Evolutionary conservation across 441 rosid species (phyloP), one percentile per base, ranked within the genome.

Genomic region (Breynia disticha): DNA sequence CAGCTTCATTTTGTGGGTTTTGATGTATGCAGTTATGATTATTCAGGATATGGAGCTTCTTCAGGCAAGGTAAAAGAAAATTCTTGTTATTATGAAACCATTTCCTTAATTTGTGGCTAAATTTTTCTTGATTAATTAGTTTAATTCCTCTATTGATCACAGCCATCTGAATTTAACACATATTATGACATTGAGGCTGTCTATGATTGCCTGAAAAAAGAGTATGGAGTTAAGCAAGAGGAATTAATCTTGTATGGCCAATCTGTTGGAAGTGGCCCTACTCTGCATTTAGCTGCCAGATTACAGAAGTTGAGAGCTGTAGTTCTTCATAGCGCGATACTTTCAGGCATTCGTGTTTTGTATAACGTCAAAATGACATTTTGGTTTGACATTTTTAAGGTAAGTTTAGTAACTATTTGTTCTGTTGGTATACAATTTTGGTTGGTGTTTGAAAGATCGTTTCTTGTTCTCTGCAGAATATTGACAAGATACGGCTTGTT

Each of bases 11-110:
- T 24, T 24, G 32, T 24, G 4, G 32, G 35, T 28, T 28, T 28
- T n/a, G n/a, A n/a, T n/a, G n/a, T n/a, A n/a, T 55, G 57, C 84
- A 91, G 98, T 73, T 91, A 91, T 64, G 98, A 91, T 62, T 91
- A 91, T 80, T 87, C 98, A 19, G 98, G 98, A 56, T 91, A 91
- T 65, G 98, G 98, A 67, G 96, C 78, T 55, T 91, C 98, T 50
- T 72, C 95, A 38, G 98, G 98, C 44, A 91, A 91, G 98, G 98
- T 87, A 77, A 59, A 35, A 24, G 19, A 21, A 61, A 22, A 57
- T 16, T 0, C n/a, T 41, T 41, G 13, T 41, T 28, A 28, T 28
- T 28, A 28, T 28, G 35, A 28, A 41, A 41, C 13, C 44, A 11
- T 41, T 41, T 39, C 1, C 1, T 39, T 41, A 15, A 41, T 41